These are phyloP conservation scores for Xylaria sp. DNA, from an alignment of 2,329 filamentous ascomycete species.

Conservation along the genomic window DNA sequence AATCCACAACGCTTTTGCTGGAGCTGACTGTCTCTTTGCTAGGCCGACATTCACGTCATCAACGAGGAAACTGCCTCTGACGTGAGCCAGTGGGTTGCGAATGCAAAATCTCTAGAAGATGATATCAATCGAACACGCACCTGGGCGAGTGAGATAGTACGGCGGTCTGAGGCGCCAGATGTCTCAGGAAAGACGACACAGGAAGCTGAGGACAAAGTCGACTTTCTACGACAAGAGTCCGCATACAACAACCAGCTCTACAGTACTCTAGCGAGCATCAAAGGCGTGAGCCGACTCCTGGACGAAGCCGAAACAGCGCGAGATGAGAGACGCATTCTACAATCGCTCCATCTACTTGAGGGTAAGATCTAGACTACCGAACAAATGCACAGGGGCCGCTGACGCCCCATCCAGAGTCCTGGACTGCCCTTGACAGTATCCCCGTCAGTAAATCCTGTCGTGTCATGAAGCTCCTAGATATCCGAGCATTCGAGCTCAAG, in stretches of 20 bases:
- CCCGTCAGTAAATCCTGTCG: slow-evolving; percentile 70
- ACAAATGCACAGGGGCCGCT: slow-evolving; percentile 31
- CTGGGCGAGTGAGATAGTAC: slow-evolving; percentile 82
- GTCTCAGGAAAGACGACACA: slow-evolving; percentile 63
- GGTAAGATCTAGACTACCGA: slow-evolving; percentile 52
- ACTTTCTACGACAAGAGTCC: slow-evolving; percentile 67
- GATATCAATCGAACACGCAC: slow-evolving; percentile 85
- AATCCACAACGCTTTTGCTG: neutral
- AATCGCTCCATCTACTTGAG: slow-evolving; percentile 67
- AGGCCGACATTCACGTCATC: slow-evolving; percentile 78
- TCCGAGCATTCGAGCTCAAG: slow-evolving; percentile 73
- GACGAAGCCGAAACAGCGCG: slow-evolving; percentile 68
- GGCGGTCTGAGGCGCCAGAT: slow-evolving; percentile 74
- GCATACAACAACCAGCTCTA: slow-evolving; percentile 68
- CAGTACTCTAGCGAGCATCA: slow-evolving; percentile 61
- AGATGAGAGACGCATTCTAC: slow-evolving; percentile 64
- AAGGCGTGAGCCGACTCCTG: slow-evolving; percentile 68
- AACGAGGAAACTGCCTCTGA: slow-evolving; percentile 82
- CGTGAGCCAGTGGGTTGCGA: slow-evolving; percentile 85
- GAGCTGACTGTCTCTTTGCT: slow-evolving; percentile 26
- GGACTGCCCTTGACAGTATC: slow-evolving; percentile 67
- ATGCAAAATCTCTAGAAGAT: slow-evolving; percentile 83
- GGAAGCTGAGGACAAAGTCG: slow-evolving; percentile 64
- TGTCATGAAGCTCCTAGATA: slow-evolving; percentile 71
- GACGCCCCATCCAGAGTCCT: slow-evolving; percentile 58